Base-by-base conservation (phyloP, 116 monocot species). In the Iris pallida region DNA sequence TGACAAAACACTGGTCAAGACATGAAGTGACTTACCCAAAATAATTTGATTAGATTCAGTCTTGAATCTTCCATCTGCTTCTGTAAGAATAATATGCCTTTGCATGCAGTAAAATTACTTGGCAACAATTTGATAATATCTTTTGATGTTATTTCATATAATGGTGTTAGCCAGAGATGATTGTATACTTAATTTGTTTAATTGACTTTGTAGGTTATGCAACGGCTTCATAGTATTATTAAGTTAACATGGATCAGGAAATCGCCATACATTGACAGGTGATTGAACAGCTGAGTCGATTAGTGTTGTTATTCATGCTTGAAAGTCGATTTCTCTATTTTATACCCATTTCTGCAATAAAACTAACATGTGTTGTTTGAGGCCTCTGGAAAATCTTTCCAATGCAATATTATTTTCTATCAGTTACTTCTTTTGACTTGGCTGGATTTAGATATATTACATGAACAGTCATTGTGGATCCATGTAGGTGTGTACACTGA, bases 201-300 rank as follows among this genome's bases (percentile, higher is more conserved):
- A 20, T 52, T 81, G 17, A 55, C 59, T 49, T 70, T 47, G 17
- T 77, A 96, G 92, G 89, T 83, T 73, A 64, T 96, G 45, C 78
- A 92, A 54, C 78, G 82, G 11, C 75, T 92, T 42, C 63, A 78
- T 60, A 70, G 71, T 12, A 72, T 96, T 61, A 70, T 92, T 45
- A 85, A 85, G 66, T 65, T 89, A 63, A 96, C 96, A 47, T 96
- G 92, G 96, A 76, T 87, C 16, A 79, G 96, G 56, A 82, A 79
- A 68, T 92, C 96, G 44, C 89, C 92, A 41, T 75, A 77, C 62
- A 75, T 87, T 69, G 74, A 75, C 16, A 96, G 83, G 96, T 91
- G 65, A 79, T 75, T 47, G 19, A 16, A 55, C 2, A 53, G 12
- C 54, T 73, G 7, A 8, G 18, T 42, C 45, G 16, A 4, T 16